A percentile compares a stretch with the other conserved stretches of the same genome.
Evolutionary conservation across 163 green algal species (phyloP).

Genomic region (Coccomyxa subellipsoidea): DNA sequence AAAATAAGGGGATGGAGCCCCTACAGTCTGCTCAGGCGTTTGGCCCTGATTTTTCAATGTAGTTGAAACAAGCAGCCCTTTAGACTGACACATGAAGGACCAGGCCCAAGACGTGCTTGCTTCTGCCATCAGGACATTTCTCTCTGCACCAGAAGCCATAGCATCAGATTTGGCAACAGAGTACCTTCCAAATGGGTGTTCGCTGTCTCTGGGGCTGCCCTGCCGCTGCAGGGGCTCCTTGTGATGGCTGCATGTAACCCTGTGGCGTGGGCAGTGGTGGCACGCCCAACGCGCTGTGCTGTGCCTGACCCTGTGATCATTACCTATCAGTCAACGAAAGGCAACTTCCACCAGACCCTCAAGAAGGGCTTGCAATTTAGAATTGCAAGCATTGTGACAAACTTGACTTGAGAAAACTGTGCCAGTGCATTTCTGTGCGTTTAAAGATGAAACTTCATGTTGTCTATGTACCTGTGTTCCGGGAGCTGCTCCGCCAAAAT

Average conservation of each 20-base stretch:
- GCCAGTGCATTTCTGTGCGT: too few species aligned
- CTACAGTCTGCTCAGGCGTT: too few species aligned
- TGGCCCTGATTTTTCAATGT: too few species aligned
- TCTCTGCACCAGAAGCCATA: not conserved
- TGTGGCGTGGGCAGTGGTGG: not conserved
- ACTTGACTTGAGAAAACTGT: too few species aligned
- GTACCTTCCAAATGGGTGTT: not conserved
- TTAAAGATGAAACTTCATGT: too few species aligned
- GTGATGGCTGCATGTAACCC: not conserved
- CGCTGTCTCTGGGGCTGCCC: not conserved
- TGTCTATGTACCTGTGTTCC: not conserved
- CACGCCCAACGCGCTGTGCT: not conserved
- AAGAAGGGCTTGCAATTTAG: too few species aligned
- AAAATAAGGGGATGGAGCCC: too few species aligned
- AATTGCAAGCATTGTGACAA: too few species aligned
- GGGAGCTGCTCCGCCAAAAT: not conserved
- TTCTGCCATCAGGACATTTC: not conserved
- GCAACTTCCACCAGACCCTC: too few species aligned
- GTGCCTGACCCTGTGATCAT: not conserved
- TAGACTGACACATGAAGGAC: too few species aligned
- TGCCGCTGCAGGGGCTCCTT: not conserved
- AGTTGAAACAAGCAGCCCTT: too few species aligned
- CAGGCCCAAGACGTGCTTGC: too few species aligned
- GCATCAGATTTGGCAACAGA: not conserved
- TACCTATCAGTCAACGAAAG: not conserved